These are phyloP conservation scores for Penicillium dipodomyicola DNA, from an alignment of 495 filamentous ascomycete genomes.

Conservation along the genomic window DNA sequence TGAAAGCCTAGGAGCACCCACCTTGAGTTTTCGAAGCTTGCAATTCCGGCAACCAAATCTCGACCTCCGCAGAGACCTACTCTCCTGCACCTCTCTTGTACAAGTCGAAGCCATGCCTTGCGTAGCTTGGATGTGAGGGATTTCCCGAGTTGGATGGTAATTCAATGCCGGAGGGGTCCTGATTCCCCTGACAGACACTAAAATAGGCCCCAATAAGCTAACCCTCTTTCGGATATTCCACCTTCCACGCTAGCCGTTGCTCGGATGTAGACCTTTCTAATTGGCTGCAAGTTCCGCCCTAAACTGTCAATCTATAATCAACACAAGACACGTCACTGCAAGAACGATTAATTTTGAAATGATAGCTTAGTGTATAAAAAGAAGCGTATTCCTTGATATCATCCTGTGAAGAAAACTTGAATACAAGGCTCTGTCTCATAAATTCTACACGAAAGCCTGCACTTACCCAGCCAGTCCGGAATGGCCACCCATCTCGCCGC, in stretches of 20 bases:
- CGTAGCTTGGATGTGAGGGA: not conserved
- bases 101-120: not conserved
- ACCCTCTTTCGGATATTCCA: not conserved
- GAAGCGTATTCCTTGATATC: conserved; percentile 9
- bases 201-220: not conserved
- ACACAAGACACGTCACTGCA: not conserved
- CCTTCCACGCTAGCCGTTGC: not conserved
- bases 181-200: not conserved
- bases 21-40: conserved; percentile 44
- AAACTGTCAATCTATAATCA: not conserved
- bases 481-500: conserved; percentile 47
- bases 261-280: not conserved
- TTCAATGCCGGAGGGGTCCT: not conserved
- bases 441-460: not conserved
- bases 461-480: not conserved
- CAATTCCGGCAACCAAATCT: not conserved
- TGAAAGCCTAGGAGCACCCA: conserved; percentile 10
- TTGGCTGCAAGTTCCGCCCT: not conserved
- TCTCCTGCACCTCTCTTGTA: not conserved
- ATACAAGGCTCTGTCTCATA: not conserved
- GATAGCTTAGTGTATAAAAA: conserved; percentile 20
- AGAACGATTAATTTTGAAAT: conserved; percentile 40
- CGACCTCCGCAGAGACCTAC: not conserved
- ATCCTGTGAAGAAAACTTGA: not conserved
- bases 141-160: not conserved